Evolutionary conservation across 306 rosid species (phyloP).

Genomic region (Corylus avellana): DNA sequence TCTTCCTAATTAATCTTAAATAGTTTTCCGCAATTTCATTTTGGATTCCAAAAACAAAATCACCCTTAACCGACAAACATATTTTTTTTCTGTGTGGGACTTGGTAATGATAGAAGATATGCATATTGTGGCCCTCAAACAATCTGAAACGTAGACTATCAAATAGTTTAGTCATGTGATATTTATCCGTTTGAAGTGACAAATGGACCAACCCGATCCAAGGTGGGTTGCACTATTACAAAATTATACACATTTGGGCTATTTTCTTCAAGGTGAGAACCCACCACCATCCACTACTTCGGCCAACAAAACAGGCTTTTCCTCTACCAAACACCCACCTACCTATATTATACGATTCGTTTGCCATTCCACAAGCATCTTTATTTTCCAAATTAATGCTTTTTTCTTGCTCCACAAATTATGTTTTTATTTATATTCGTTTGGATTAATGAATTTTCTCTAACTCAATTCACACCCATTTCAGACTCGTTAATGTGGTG

Average conservation of each 20-base stretch:
- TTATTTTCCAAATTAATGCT: background rate
- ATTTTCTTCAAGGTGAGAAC: background rate
- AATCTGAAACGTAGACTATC: constrained; percentile 24
- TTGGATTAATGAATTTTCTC: background rate
- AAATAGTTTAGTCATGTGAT: constrained; percentile 28
- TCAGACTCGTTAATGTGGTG: no score
- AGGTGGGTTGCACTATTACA: constrained; percentile 21
- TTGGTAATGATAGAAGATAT: background rate
- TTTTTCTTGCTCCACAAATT: no score
- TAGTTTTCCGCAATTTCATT: no score
- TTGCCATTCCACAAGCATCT: background rate
- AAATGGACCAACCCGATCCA: background rate
- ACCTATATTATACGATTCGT: background rate
- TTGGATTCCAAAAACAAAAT: background rate
- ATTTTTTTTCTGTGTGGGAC: background rate
- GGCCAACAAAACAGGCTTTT: background rate
- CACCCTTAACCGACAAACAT: background rate
- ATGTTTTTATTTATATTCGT: no score
- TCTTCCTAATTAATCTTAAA: no score
- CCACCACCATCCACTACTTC: constrained; percentile 1
- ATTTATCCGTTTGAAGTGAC: constrained; percentile 3
- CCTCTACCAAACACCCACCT: background rate
- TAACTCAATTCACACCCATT: no score
- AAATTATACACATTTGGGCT: background rate
- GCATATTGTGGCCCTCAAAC: background rate